Evolutionary conservation across 257 asterid genomes (phyloP), one percentile per base, ranked within the genome.

Genomic region (Lavandula angustifolia): DNA sequence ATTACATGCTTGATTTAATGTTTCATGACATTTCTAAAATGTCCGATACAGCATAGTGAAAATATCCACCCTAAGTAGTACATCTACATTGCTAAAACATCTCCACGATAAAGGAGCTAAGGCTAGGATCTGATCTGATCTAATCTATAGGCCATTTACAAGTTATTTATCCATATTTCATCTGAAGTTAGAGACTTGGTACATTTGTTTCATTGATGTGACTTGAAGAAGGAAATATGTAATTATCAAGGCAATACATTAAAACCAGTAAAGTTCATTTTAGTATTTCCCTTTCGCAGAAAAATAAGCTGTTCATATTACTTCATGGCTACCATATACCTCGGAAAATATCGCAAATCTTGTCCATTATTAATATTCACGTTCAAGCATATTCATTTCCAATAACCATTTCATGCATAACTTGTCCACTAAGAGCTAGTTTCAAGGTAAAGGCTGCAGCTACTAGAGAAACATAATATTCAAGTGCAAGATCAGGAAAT

Each of bases 321-420:
- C 6, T 31, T 29, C 22, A 49, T 35, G 40, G 46, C 22, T 3
- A 22, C 69, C 18, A 64, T 13, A 35, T 35, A 4, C 27, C 27
- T 22, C 2, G 27, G 27, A 22, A 22, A 22, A 11, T 42, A 7
- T 22, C 10, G 22, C 16, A 52, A 37, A 41, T 46, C 53, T 14
- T 16, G 54, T 54, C 14, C 64, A 38, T 27, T 44, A 12, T 62
- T 22, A 44, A 53, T 65, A 3, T 27, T 22, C 27, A 22, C 2
- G 62, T 46, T 73, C 14, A 34, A 54, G 54, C 42, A 48, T 22
- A 22, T 54, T 46, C 27, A 41, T 31, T 59, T 37, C 18, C 14
- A 33, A 41, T 46, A n/a, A 53, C 60, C 14, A 40, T 31, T 33
- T 3, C 37, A 40, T 40, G 27, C 27, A 22, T 22, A 22, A 22